These are phyloP conservation scores for Spongispora temasekensis DNA, from an alignment of 1,284 basidiomycete genomes.

Conservation along the genomic window DNA sequence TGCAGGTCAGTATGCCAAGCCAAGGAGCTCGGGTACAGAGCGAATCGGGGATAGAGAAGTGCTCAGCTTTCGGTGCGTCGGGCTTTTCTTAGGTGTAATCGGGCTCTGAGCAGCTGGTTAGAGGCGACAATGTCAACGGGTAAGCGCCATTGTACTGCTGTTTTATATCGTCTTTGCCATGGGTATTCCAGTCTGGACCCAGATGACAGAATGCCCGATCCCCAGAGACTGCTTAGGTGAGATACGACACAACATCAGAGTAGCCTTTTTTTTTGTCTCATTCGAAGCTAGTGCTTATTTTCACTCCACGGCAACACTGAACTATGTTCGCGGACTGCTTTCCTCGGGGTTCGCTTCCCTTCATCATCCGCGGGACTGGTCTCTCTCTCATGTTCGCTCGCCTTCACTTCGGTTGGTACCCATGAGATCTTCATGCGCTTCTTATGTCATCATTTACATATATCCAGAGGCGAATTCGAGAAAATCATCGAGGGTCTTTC, in stretches of 20 bases:
- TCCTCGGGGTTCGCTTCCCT: slow-evolving; percentile 91
- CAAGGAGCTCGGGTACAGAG: slow-evolving; percentile 86
- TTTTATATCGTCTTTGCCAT: slow-evolving; percentile 25
- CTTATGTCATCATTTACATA: slow-evolving; percentile 13
- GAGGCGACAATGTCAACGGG: slow-evolving; percentile 97
- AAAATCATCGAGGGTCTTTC: slow-evolving; percentile 82
- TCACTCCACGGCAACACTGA: slow-evolving; percentile 91
- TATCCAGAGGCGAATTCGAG: slow-evolving; percentile 75
- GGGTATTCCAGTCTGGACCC: slow-evolving; percentile 51
- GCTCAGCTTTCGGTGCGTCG: slow-evolving; percentile 73
- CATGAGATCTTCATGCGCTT: neutral
- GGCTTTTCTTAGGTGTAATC: no score
- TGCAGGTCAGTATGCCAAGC: slow-evolving; percentile 97
- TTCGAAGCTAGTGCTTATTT: slow-evolving; percentile 83
- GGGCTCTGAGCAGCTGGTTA: slow-evolving; percentile 36
- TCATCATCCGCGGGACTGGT: slow-evolving; percentile 92
- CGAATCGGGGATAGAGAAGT: slow-evolving; percentile 70
- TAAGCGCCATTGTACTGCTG: slow-evolving; percentile 38
- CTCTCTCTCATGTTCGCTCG: slow-evolving; percentile 88
- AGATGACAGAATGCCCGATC: slow-evolving; percentile 83
- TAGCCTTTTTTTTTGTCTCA: slow-evolving; percentile 13
- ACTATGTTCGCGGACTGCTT: slow-evolving; percentile 88
- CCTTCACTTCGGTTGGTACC: slow-evolving; percentile 64
- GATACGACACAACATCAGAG: slow-evolving; percentile 2
- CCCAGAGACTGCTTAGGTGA: slow-evolving; percentile 80